These are phyloP conservation scores for Trichophyton mentagrophytes DNA, from an alignment of 2,329 filamentous ascomycete species.

Conservation along the genomic window DNA sequence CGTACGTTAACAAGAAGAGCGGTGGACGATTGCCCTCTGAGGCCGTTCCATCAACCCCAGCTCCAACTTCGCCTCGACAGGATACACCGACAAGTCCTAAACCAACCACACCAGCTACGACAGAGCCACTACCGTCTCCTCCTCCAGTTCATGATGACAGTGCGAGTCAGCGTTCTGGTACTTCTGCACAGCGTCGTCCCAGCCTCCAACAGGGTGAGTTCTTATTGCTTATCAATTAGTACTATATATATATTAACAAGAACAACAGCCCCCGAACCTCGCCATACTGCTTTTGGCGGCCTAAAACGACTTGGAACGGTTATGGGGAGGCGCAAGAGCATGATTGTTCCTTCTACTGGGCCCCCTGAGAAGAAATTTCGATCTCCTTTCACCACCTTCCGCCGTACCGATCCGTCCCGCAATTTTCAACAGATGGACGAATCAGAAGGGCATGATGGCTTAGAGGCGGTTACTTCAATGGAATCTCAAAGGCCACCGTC, in stretches of 20 bases:
- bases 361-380: slow-evolving; percentile 31
- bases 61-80: slow-evolving; percentile 13
- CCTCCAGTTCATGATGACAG: slow-evolving; percentile 39
- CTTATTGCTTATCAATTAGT: neutral
- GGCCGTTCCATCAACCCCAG: slow-evolving; percentile 16
- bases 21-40: slow-evolving; percentile 24
- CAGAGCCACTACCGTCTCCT: slow-evolving; percentile 27
- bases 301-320: slow-evolving; percentile 36
- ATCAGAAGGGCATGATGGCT: slow-evolving; percentile 16
- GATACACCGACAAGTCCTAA: slow-evolving; percentile 10
- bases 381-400: slow-evolving; percentile 25
- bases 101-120: slow-evolving; percentile 11
- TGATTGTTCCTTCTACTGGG: slow-evolving; percentile 19
- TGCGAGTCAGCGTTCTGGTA: slow-evolving; percentile 42
- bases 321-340: slow-evolving; percentile 36
- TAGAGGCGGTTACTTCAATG: slow-evolving; percentile 15
- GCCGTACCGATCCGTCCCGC: slow-evolving; percentile 12
- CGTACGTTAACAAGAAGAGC: slow-evolving; percentile 29
- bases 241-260: neutral
- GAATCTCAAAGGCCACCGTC: slow-evolving; percentile 14
- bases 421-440: slow-evolving; percentile 20
- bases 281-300: slow-evolving; percentile 31
- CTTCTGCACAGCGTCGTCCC: slow-evolving; percentile 30
- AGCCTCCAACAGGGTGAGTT: slow-evolving; percentile 24
- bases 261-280: slow-evolving; percentile 26